Base-by-base conservation (phyloP, 371 early-diverging fungal genomes). In the Mucor mucedo region DNA sequence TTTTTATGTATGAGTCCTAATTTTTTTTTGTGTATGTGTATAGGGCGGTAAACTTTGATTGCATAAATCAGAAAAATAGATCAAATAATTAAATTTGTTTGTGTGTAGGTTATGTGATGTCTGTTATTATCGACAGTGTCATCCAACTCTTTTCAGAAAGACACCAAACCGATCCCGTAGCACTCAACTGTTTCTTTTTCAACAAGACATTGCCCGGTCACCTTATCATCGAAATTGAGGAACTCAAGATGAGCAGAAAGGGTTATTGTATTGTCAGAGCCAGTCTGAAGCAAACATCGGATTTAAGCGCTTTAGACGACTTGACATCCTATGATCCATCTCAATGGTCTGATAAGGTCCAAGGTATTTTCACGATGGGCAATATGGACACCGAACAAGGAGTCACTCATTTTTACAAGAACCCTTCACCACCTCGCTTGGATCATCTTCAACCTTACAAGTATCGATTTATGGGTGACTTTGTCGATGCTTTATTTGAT, bases 111-210 rank as follows among this genome's bases (percentile, higher is more conserved):
- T 82, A 79, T 45, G 76, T 75, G 11, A 52, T 73, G 16, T 69
- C 76, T 11, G 65, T 76, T 30, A 64, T 77, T 10, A 53, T 69
- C 4, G 72, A 72, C 49, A 63, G 77, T 14, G 72, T 75, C 1
- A 64, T 78, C n/a, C 65, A 60, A 28, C 70, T 71, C 42, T 77
- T 69, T 58, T 45, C 69, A 28, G 42, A 57, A 13, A 65, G 62
- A 44, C 35, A 66, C 33, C 82, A 82, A 64, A 49, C 50, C 2
- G 78, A 82, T 50, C 79, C 79, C 3, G 57, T 82, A 33, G 73
- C 82, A 4, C 40, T 82, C 42, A 82, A 82, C 30, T 65, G 68
- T 28, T 82, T 82, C 52, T 82, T 70, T 45, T 63, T 78, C 29
- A 69, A 63, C 53, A 82, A 82, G 40, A 77, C 73, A 3, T 35